These are phyloP conservation scores for Histomonas meleagridis DNA, from an alignment of 208 protist species.

Conservation along the genomic window DNA sequence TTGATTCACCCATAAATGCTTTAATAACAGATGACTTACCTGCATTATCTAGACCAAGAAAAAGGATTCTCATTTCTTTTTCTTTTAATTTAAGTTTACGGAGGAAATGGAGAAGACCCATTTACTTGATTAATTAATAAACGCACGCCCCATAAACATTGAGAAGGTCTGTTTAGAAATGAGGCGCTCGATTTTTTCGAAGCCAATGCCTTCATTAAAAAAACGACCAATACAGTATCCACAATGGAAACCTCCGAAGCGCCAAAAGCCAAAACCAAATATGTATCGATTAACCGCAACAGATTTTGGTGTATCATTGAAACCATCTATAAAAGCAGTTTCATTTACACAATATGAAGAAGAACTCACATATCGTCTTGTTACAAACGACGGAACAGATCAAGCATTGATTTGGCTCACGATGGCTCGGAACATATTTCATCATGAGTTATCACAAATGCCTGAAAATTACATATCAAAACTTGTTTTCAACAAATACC, in stretches of 20 bases:
- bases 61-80: conserved; percentile 90
- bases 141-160: no score
- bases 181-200: not conserved
- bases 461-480: not conserved
- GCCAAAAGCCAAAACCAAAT: not conserved
- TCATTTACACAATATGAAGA: not conserved
- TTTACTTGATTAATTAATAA: no score
- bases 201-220: not conserved
- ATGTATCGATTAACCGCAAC: not conserved
- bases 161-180: no score
- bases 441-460: not conserved
- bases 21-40: conserved; percentile 98
- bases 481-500: conserved; percentile 25
- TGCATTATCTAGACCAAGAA: conserved; percentile 87
- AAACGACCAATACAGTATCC: not conserved
- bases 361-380: not conserved
- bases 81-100: conserved; percentile 93
- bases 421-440: conserved; percentile 15
- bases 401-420: conserved; percentile 27
- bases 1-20: conserved; percentile 91
- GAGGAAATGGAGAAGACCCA: conserved; percentile 92
- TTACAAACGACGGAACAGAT: not conserved
- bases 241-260: not conserved
- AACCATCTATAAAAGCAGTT: not conserved
- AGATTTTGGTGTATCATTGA: not conserved